Conservation (phyloP, 176 grass and related monocot genomes). For the Ananas comosus region DNA sequence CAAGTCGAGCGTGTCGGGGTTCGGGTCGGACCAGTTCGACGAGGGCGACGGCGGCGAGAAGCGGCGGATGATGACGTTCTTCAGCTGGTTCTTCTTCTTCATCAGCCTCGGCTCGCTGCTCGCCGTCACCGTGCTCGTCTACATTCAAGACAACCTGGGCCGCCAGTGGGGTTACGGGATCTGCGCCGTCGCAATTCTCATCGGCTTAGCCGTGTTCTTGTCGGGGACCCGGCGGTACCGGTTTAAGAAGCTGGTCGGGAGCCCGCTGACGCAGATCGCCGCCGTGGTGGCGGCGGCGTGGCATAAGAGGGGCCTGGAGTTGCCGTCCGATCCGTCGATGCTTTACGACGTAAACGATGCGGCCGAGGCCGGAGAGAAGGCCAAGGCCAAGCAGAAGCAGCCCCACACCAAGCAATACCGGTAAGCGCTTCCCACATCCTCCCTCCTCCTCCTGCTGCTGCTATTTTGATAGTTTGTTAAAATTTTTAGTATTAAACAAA, state of each 20-base stretch:
- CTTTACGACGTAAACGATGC: slow-evolving; percentile 42
- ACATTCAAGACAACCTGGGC: slow-evolving; percentile 80
- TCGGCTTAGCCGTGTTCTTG: slow-evolving; percentile 50
- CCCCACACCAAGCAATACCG: slow-evolving; percentile 72
- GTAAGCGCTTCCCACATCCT: slow-evolving; percentile 19
- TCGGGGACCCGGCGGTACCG: slow-evolving; percentile 52
- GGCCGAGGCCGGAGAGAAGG: slow-evolving; percentile 28
- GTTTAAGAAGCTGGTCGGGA: slow-evolving; percentile 87
- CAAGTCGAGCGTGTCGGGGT: slow-evolving; percentile 90
- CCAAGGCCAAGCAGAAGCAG: slow-evolving; percentile 55
- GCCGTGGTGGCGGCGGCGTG: slow-evolving; percentile 52
- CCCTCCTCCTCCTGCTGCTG: no score
- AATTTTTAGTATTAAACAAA: no score
- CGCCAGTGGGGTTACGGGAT: slow-evolving; percentile 61
- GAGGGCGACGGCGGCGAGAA: slow-evolving; percentile 53
- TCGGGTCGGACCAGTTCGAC: slow-evolving; percentile 97
- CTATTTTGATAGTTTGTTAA: no score
- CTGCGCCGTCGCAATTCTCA: slow-evolving; percentile 50
- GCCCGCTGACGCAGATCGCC: slow-evolving; percentile 76
- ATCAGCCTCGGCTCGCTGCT: slow-evolving; percentile 84
- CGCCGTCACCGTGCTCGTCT: slow-evolving; percentile 78
- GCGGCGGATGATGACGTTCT: slow-evolving; percentile 65
- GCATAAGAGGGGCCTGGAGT: slow-evolving; percentile 43
- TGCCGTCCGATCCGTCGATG: slow-evolving; percentile 50
- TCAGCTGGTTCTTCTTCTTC: slow-evolving; percentile 99